Evolutionary conservation across 2,329 filamentous ascomycete genomes (phyloP), one percentile per base, ranked within the genome.

Genomic region (Pestalotiopsis sp.): DNA sequence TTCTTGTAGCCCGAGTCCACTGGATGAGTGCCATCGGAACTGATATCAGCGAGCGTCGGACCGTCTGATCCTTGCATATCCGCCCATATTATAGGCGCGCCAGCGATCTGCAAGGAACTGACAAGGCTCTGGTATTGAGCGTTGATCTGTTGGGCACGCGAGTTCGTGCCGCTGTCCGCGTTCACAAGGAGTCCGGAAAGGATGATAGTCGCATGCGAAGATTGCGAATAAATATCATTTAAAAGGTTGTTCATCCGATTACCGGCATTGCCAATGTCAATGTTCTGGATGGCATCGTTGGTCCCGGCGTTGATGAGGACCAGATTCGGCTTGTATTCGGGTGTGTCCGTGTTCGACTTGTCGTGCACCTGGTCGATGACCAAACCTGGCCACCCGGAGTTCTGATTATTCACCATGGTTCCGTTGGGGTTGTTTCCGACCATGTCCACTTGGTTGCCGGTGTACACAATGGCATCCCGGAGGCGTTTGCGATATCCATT

Each of bases 231-330:
- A 5, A 82, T 66, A 49, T 75, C 72, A 49, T 79, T 73, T 39
- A 82, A 59, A 45, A 82, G 49, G 39, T 41, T 62, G 12, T 64
- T 69, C 67, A 81, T 71, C 11, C 80, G 75, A 7, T 72, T 66
- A 4, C 75, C 75, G 6, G 76, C 75, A 17, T 71, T 70, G 7
- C 73, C 17, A n/a, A 80, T 66, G 64, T 79, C 73, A 17, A 75
- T 69, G 68, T 78, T 72, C 38, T 76, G 76, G 38, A 75, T 69
- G 70, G 79, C 80, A 70, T 84, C 81, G 69, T 83, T 83, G 14
- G 81, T 80, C 1, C 82, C 81, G 7, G 73, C 77, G 68, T 83
- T 81, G 68, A 83, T 68, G 7, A 80, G 71, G 57, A 82, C 74
- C 13, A 82, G 31, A 66, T 82, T 80, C 0, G 82, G 81, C 68